These are phyloP conservation scores for Punctularia strigosozonata DNA, from an alignment of 768 basidiomycete genomes.

Conservation along the genomic window DNA sequence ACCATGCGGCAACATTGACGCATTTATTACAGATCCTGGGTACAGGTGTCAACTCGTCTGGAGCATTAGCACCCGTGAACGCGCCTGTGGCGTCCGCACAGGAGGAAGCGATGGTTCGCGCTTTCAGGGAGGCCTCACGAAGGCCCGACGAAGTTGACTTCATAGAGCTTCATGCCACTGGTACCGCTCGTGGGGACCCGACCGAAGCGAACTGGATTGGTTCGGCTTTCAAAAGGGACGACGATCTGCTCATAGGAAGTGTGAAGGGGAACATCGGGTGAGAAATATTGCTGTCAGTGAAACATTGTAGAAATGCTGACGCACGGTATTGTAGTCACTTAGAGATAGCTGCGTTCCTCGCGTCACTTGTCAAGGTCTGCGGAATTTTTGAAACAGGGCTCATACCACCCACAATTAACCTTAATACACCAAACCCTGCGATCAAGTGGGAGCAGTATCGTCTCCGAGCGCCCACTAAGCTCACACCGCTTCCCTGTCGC, in stretches of 20 bases:
- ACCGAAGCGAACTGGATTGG: slow-evolving; percentile 40
- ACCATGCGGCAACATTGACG: neutral
- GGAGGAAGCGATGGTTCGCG: slow-evolving; percentile 23
- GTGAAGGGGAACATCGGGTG: slow-evolving; percentile 37
- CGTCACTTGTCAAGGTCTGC: slow-evolving; percentile 30
- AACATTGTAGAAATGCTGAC: slow-evolving; percentile 1
- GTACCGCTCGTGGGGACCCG: slow-evolving; percentile 37
- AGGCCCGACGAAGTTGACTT: slow-evolving; percentile 31
- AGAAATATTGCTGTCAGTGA: slow-evolving; percentile 6
- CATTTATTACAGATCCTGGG: slow-evolving; percentile 22
- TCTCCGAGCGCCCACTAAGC: slow-evolving; percentile 21
- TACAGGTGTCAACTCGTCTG: slow-evolving; percentile 25
- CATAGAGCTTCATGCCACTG: slow-evolving; percentile 41
- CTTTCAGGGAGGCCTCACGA: slow-evolving; percentile 20
- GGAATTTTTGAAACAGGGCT: slow-evolving; percentile 23
- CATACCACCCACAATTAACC: slow-evolving; percentile 30
- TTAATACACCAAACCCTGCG: slow-evolving; percentile 21
- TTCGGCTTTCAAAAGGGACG: slow-evolving; percentile 18
- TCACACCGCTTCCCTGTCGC: slow-evolving; percentile 15
- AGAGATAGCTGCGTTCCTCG: slow-evolving; percentile 32
- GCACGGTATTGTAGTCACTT: slow-evolving; percentile 18
- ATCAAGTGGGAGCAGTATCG: slow-evolving; percentile 28
- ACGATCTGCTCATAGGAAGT: slow-evolving; percentile 27
- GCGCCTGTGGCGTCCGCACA: slow-evolving; percentile 27
- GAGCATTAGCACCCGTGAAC: slow-evolving; percentile 23